Evolutionary conservation across 306 rosid genomes (phyloP), one percentile per base, ranked within the genome.

Genomic region (Cicer yamashitae): DNA sequence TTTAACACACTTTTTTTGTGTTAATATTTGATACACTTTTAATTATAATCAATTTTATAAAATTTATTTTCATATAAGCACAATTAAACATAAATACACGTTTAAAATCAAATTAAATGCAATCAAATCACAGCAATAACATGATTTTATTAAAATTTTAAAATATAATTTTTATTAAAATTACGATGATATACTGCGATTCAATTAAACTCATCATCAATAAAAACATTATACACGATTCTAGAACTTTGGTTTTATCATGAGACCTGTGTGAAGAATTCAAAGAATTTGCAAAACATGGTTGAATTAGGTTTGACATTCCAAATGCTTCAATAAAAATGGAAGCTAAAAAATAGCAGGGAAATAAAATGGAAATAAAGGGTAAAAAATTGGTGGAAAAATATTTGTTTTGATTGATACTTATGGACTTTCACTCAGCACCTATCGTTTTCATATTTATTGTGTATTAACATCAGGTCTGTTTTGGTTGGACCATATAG

Each of bases 361-460:
- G 13, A 4, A 51, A 58, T 10, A 62, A 70, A 38, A 34, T 18
- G 52, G 41, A n/a, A 67, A 46, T 2, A 39, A 38, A 30, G 18
- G 30, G 30, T 43, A 11, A 66, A 76, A 72, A 45, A 20, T 7
- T 11, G 60, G 40, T 39, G 10, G 5, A 41, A 9, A n/a, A 43
- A 38, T 39, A 18, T 15, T 1, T 67, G 17, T 79, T 71, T 59
- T 62, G 30, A 25, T 14, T 70, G 65, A 51, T 12, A 7, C 3
- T 50, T 10, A 7, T 14, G 50, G 64, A 76, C 44, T 62, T 76
- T 63, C 41, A 70, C 46, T n/a, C 3, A 45, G 81, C 70, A 64
- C 45, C 82, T 77, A 54, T 82, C 85, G 20, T 82, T 82, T 71
- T 82, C 85, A 76, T 54, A 82, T 77, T 82, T 81, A 81, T 76